Evolutionary conservation across 2,329 filamentous ascomycete genomes (phyloP).

Genomic region (Hypoxylon rubiginosum): DNA sequence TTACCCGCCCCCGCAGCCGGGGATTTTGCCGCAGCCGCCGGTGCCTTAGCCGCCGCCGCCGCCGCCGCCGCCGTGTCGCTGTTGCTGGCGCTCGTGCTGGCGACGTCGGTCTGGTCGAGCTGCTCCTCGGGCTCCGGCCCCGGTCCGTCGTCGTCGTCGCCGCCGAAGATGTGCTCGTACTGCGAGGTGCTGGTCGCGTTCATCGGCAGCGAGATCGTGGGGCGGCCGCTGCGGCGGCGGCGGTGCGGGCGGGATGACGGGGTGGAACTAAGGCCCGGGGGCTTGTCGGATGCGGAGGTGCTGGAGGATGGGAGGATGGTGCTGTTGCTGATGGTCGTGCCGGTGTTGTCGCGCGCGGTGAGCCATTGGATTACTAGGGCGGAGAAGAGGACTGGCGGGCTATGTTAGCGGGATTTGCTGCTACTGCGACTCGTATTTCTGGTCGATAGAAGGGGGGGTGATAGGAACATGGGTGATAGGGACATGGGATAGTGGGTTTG

Average conservation of each 20-base stretch:
- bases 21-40: not conserved
- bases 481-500: too few species aligned
- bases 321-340: conserved; percentile 6
- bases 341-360: conserved; percentile 48
- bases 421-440: not conserved
- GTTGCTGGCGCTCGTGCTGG: conserved; percentile 4
- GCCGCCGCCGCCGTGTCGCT: not conserved
- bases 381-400: conserved; percentile 66
- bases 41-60: too few species aligned
- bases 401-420: not conserved
- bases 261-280: not conserved
- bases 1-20: conserved; percentile 5
- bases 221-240: conserved; percentile 11
- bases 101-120: conserved; percentile 9
- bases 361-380: conserved; percentile 74
- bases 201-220: conserved; percentile 31
- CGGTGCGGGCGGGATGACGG: conserved; percentile 19
- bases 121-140: not conserved
- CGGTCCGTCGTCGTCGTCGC: too few species aligned
- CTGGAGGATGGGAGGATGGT: conserved; percentile 21
- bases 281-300: not conserved
- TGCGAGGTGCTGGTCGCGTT: conserved; percentile 35
- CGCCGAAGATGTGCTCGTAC: conserved; percentile 39
- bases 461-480: not conserved
- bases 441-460: not conserved